Percentiles rank a stretch among this genome's conserved stretches.
Conservation (phyloP, 345 rosid genomes). For the Kernera saxatilis region DNA sequence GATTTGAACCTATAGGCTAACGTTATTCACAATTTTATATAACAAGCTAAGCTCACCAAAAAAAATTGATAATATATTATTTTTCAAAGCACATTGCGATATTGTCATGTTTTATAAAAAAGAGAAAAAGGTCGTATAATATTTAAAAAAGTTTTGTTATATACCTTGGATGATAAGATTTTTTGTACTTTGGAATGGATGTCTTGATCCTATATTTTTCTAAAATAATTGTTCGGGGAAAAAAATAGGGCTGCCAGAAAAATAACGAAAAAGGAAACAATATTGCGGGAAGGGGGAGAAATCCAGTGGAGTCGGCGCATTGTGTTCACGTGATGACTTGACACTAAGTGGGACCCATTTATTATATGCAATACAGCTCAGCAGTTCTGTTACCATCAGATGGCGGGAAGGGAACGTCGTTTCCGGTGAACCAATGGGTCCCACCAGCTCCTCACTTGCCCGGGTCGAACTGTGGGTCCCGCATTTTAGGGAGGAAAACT, state of each 20-base stretch:
- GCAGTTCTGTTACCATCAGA: background rate
- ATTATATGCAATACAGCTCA: constrained; percentile 20
- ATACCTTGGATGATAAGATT: background rate
- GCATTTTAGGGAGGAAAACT: background rate
- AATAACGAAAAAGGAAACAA: constrained; percentile 29
- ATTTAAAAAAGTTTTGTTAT: background rate
- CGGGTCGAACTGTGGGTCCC: background rate
- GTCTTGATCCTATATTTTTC: background rate
- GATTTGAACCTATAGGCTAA: constrained; percentile 23
- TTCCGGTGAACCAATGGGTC: constrained; percentile 12
- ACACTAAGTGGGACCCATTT: constrained; percentile 9
- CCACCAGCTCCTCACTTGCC: background rate
- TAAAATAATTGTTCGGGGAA: accelerated
- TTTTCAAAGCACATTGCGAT: background rate
- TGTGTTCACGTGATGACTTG: constrained; percentile 33
- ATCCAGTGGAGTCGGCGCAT: constrained; percentile 28
- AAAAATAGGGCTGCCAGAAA: background rate
- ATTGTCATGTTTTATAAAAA: background rate
- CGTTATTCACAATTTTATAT: constrained; percentile 15
- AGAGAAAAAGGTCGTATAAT: background rate
- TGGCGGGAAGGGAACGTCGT: constrained; percentile 20
- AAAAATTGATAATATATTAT: background rate
- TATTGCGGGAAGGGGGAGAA: background rate
- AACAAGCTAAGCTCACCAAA: background rate
- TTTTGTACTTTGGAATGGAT: background rate